Evolutionary conservation across 2,329 filamentous ascomycete genomes (phyloP), one percentile per base, ranked within the genome.

Genomic region (Beauveria varroae): DNA sequence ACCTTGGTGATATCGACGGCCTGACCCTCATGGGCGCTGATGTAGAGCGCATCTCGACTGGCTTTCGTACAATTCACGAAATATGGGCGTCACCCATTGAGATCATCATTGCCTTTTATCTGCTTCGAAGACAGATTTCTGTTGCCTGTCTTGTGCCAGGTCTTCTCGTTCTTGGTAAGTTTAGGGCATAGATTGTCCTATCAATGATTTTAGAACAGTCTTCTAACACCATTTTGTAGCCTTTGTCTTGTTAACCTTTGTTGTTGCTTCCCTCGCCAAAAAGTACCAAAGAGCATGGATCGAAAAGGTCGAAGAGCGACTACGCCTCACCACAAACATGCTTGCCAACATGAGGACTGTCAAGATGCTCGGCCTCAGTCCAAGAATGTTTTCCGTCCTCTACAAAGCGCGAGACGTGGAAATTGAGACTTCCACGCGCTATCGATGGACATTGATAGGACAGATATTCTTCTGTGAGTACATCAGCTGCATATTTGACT

Each of bases 71-170:
- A 0, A 63, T 77, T 34, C 78, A 79, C 55, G 76, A 79, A 26
- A 61, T 74, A 2, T 78, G 76, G 76, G 74, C 72, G 1, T 73
- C 69, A 40, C 57, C 71, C 1, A 65, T 81, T 0, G 76, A 82
- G 62, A 74, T 79, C 22, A 71, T 64, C 1, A 54, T 82, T 18
- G 76, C 76, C 1, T 72, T 78, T 28, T 83, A 74, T 64, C 68
- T 83, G 0, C 67, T 84, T 0, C 71, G 79, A 18, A 67, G 67
- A 10, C 74, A 81, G 53, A 67, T 82, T 3, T 79, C 79, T 0
- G 68, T 73, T 1, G 78, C 78, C 0, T 81, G 77, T 46, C 67
- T 75, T 0, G 75, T 76, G 0, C 80, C 80, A 0, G 72, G 81
- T 12, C 73, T 73, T 0, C 70, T 79, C 0, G 60, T 63, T 9